These are phyloP conservation scores for Aspergillus puulaauensis DNA, from an alignment of 2,329 filamentous ascomycete species.

Conservation along the genomic window DNA sequence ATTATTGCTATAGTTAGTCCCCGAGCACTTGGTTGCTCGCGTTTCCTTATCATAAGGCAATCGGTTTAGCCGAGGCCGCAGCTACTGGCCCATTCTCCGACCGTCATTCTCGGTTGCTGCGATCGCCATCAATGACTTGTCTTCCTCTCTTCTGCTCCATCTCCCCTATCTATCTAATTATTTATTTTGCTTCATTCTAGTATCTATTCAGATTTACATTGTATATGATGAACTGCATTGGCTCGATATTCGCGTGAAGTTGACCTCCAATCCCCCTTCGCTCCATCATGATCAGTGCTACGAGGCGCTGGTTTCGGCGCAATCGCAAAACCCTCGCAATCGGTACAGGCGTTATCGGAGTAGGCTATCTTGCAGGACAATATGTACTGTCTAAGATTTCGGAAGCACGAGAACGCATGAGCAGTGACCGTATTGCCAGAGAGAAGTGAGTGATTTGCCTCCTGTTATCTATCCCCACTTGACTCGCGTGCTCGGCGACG, in stretches of 20 bases:
- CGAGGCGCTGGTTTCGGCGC: slow-evolving; percentile 86
- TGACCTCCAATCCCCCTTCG: slow-evolving; percentile 3
- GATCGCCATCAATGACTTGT: slow-evolving; percentile 9
- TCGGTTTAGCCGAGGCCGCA: slow-evolving; percentile 32
- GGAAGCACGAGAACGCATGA: slow-evolving; percentile 94
- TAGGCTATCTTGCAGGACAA: slow-evolving; percentile 86
- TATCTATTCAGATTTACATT: neutral
- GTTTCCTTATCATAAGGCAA: slow-evolving; percentile 13
- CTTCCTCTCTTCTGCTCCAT: slow-evolving; percentile 6
- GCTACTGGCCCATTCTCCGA: slow-evolving; percentile 12
- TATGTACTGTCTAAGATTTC: slow-evolving; percentile 90
- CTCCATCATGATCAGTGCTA: slow-evolving; percentile 63
- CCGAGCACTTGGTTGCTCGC: neutral
- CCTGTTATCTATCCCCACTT: neutral
- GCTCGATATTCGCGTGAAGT: neutral
- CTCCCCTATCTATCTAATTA: neutral
- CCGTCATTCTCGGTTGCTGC: slow-evolving; percentile 14
- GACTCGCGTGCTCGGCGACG: slow-evolving; percentile 14
- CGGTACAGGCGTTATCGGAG: slow-evolving; percentile 81
- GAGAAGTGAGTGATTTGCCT: slow-evolving; percentile 71
- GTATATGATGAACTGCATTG: slow-evolving; percentile 17
- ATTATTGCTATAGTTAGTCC: neutral
- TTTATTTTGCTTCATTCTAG: neutral
- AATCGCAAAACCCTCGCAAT: slow-evolving; percentile 89
- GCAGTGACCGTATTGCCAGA: slow-evolving; percentile 89